These are phyloP conservation scores for Larix kaempferi DNA, from an alignment of 75 land plant genomes.

Conservation along the genomic window DNA sequence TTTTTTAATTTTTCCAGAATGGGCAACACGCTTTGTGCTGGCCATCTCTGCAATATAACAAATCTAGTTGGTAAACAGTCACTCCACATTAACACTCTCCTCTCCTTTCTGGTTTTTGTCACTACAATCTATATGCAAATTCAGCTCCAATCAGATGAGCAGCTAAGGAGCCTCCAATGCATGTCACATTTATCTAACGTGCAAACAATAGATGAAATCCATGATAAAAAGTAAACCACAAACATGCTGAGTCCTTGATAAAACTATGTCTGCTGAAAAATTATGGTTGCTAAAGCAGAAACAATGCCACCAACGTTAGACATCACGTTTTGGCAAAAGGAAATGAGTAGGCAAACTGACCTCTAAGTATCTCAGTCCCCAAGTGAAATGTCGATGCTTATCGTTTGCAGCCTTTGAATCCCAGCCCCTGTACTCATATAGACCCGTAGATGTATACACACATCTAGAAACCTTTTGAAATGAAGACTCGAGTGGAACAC, in stretches of 20 bases:
- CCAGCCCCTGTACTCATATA: constrained; percentile 75
- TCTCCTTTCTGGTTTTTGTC: neutral
- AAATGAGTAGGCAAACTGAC: constrained; percentile 24
- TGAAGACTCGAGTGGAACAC: constrained; percentile 73
- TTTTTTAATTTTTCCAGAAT: no score
- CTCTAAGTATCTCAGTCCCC: constrained; percentile 78
- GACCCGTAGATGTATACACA: constrained; percentile 66
- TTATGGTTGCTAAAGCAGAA: neutral
- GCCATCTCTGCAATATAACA: neutral
- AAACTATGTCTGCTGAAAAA: neutral
- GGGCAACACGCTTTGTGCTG: neutral
- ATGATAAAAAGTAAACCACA: neutral
- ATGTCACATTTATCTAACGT: neutral
- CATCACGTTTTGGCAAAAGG: constrained; percentile 1
- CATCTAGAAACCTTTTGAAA: constrained; percentile 74
- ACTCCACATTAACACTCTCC: neutral
- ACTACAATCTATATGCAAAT: neutral
- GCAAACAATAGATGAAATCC: neutral
- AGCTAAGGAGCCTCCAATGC: neutral
- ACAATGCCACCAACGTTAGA: neutral
- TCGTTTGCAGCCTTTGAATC: constrained; percentile 70
- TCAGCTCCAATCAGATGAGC: neutral
- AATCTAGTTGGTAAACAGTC: neutral
- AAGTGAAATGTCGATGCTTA: constrained; percentile 64
- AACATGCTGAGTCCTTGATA: neutral